Percentiles rank a stretch among this genome's conserved stretches.
Conservation (phyloP, 352 stramenopile species). For the Discostella stelligera region DNA sequence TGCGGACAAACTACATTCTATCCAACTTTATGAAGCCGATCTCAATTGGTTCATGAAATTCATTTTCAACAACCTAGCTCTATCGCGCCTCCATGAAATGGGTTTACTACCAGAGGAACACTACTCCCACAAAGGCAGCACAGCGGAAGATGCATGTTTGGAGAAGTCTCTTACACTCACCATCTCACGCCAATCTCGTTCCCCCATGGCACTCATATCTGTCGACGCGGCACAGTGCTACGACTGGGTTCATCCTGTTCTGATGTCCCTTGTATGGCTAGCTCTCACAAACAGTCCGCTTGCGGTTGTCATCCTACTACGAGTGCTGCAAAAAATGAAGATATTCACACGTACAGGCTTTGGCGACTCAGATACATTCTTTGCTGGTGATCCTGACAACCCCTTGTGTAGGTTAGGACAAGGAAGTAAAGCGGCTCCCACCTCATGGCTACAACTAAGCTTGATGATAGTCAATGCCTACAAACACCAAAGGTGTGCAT, state of each 20-base stretch:
- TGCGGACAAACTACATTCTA: neutral
- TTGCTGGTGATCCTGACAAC: neutral
- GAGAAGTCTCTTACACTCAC: neutral
- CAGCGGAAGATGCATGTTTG: too few species aligned
- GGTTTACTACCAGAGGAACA: too few species aligned
- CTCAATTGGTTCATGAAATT: neutral
- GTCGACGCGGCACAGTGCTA: too few species aligned
- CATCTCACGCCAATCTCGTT: neutral
- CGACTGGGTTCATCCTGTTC: neutral
- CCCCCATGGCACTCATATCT: neutral
- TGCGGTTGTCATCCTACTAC: neutral
- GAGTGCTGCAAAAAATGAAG: too few species aligned
- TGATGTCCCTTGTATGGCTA: slow-evolving; percentile 6
- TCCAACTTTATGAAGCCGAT: slow-evolving; percentile 3
- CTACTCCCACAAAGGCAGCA: too few species aligned
- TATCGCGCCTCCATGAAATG: too few species aligned
- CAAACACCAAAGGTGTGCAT: neutral
- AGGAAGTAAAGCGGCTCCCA: slow-evolving; percentile 1
- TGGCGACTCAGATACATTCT: neutral
- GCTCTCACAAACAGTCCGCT: neutral
- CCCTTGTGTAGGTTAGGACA: slow-evolving; percentile 1
- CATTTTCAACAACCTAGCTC: neutral
- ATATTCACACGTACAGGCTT: too few species aligned
- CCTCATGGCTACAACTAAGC: slow-evolving; percentile 8
- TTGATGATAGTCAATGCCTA: slow-evolving; percentile 4